These are phyloP conservation scores for Scleroderma bovista DNA, from an alignment of 768 basidiomycete genomes.

Conservation along the genomic window DNA sequence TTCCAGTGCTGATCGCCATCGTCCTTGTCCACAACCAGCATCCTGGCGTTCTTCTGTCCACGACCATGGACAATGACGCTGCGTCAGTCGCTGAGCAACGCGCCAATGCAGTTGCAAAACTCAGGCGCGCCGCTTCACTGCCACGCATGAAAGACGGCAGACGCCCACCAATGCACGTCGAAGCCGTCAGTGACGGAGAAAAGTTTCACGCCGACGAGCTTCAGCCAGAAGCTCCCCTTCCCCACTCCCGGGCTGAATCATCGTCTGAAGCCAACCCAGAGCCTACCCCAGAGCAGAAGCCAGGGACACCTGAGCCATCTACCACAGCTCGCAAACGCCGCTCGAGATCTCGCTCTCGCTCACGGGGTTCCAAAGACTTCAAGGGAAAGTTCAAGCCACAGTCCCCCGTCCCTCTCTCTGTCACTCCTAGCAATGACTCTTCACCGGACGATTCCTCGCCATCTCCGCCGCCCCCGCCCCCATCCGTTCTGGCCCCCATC, in stretches of 20 bases:
- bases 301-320: slow-evolving; percentile 38
- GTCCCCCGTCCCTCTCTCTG: slow-evolving; percentile 39
- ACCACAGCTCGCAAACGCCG: slow-evolving; percentile 53
- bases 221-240: slow-evolving; percentile 9
- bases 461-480: slow-evolving; percentile 23
- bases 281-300: slow-evolving; percentile 3
- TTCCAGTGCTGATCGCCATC: background rate
- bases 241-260: slow-evolving; percentile 7
- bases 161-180: slow-evolving; percentile 80
- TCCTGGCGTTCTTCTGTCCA: slow-evolving; percentile 1
- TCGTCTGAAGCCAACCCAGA: slow-evolving; percentile 13
- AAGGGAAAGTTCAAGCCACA: slow-evolving; percentile 54
- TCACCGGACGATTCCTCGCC: slow-evolving; percentile 56
- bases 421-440: slow-evolving; percentile 55
- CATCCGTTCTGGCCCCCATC: slow-evolving; percentile 43
- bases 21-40: slow-evolving; percentile 2
- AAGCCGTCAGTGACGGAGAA: slow-evolving; percentile 80
- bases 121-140: slow-evolving; percentile 87
- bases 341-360: slow-evolving; percentile 60
- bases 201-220: slow-evolving; percentile 41
- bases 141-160: slow-evolving; percentile 90
- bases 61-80: slow-evolving; percentile 31
- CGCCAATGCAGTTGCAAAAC: slow-evolving; percentile 81
- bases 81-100: slow-evolving; percentile 67
- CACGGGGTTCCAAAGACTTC: slow-evolving; percentile 64